These are phyloP conservation scores for Geotrichum australiense DNA, from an alignment of 1,139 yeast genomes.

Conservation along the genomic window DNA sequence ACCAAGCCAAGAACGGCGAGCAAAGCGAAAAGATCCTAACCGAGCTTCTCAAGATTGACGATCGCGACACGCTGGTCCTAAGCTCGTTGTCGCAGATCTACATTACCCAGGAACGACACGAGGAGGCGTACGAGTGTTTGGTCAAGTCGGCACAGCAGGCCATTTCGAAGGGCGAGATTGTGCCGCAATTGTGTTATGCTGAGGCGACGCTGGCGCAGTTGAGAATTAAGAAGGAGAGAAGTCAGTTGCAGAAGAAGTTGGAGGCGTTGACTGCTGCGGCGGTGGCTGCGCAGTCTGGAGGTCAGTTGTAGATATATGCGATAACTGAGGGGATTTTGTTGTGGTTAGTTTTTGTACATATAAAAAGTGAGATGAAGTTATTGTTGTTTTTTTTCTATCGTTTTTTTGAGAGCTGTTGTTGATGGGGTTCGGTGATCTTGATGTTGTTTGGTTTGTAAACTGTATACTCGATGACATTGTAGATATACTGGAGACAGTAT, in stretches of 20 bases:
- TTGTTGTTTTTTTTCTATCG: background rate
- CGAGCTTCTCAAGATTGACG: conserved; percentile 75
- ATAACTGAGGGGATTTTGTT: no score
- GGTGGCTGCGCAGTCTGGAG: no score
- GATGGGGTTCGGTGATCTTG: no score
- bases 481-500: no score
- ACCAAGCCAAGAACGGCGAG: conserved; percentile 26
- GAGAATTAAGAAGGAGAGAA: conserved; percentile 32
- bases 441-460: background rate
- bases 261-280: conserved; percentile 20
- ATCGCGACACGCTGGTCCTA: conserved; percentile 82
- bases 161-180: conserved; percentile 78
- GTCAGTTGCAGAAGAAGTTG: conserved; percentile 29
- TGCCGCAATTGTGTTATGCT: conserved; percentile 86
- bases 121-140: conserved; percentile 73
- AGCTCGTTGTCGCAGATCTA: conserved; percentile 86
- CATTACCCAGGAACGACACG: conserved; percentile 73
- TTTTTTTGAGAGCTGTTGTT: no score
- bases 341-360: no score
- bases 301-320: no score
- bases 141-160: conserved; percentile 78
- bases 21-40: conserved; percentile 64
- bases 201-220: conserved; percentile 50
- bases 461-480: no score
- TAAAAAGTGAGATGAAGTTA: background rate